Conservation (phyloP, 1,284 basidiomycete genomes). For the Trametes versicolor region DNA sequence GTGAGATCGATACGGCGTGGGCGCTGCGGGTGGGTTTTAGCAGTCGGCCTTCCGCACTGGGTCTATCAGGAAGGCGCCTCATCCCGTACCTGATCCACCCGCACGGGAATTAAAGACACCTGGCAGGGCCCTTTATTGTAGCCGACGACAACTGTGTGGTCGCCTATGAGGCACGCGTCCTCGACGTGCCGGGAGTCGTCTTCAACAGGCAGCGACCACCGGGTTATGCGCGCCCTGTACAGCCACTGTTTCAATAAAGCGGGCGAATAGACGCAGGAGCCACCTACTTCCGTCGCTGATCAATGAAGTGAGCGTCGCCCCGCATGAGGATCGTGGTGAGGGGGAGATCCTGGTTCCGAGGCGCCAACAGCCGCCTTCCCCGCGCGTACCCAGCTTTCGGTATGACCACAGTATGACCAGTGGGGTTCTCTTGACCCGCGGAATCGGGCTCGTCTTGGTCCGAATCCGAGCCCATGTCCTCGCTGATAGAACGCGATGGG, state of each 20-base stretch:
- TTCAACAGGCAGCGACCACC: slow-evolving; percentile 53
- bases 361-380: slow-evolving; percentile 54
- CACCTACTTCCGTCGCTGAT: slow-evolving; percentile 46
- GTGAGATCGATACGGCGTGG: slow-evolving; percentile 42
- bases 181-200: slow-evolving; percentile 48
- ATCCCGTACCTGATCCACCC: slow-evolving; percentile 39
- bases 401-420: slow-evolving; percentile 42
- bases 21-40: slow-evolving; percentile 24
- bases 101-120: slow-evolving; percentile 51
- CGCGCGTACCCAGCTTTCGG: slow-evolving; percentile 53
- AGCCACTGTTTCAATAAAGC: slow-evolving; percentile 28
- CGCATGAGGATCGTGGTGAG: slow-evolving; percentile 60
- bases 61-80: slow-evolving; percentile 8
- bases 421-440: slow-evolving; percentile 1
- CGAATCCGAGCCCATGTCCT: slow-evolving; percentile 11
- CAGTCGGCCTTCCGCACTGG: slow-evolving; percentile 17
- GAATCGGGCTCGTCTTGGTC: slow-evolving; percentile 18
- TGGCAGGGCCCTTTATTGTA: slow-evolving; percentile 51
- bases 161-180: slow-evolving; percentile 50
- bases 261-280: slow-evolving; percentile 21
- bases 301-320: slow-evolving; percentile 59
- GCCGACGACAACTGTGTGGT: slow-evolving; percentile 53
- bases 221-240: slow-evolving; percentile 49
- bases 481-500: slow-evolving; percentile 9
- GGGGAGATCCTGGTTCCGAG: slow-evolving; percentile 46